Base-by-base conservation (phyloP, 352 stramenopile genomes). In the Globisporangium camurandrum region DNA sequence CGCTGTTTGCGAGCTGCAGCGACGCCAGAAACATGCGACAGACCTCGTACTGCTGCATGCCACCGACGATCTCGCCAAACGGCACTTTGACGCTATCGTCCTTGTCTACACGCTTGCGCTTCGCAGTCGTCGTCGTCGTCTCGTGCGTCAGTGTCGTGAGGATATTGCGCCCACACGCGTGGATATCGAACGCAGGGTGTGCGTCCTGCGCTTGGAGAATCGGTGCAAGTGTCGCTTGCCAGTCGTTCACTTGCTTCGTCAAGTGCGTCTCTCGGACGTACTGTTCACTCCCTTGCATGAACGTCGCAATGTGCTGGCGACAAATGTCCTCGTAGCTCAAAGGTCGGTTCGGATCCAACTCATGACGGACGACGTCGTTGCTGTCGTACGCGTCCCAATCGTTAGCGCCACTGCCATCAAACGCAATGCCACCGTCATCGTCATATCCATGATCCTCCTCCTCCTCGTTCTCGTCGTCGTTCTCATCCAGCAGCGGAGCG, bases 11-110 rank as follows among this genome's bases (percentile, higher is more conserved):
- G 19, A 97, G 77, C 69, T 97, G 88, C 42, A 97, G 61, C 11
- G 84, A 95, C 16, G 88, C 86, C 38, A 97, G 67, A 57, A 97
- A 97, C 56, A 93, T 70, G 1, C 88, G 87, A 58, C 83, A 94
- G 2, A 97, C 84, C 49, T 97, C 73, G 44, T 75, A 92, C 47
- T 67, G 64, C 38, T 56, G 69, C 44, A 77, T 71, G 20, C 75
- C 74, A 22, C 57, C 52, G 30, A 85, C 76, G 52, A 92, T 57
- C 6, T 64, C 62, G 23, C 69, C 69, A 52, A 92, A 92, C 22
- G 68, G 51, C 31, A 89, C 61, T 9, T 44, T 33, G 3, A 70
- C 61, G 1, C 46, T 36, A 0, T 59, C 38, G 0, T 56, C 52
- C 1, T 66, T 55, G 1, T 74, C 57, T 14, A 31, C 66, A 1